A percentile compares a stretch with the other conserved stretches of the same genome.
phyloP scores from a whole-genome alignment of 2,329 filamentous ascomycete species.

The Neofusicoccum cordaticola region DNA sequence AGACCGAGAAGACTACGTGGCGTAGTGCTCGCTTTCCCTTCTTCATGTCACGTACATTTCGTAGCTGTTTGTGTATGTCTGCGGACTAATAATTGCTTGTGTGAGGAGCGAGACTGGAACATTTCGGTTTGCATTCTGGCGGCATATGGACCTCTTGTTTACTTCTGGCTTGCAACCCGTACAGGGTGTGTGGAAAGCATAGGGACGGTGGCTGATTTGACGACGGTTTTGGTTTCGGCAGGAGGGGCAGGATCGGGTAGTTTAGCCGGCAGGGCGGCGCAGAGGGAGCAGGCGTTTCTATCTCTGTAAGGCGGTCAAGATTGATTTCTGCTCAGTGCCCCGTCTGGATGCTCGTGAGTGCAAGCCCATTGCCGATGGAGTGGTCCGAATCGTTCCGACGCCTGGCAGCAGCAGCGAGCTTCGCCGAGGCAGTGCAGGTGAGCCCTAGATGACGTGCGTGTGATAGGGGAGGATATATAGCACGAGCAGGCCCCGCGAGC shows the following conservation, averaged over 20 bases:
- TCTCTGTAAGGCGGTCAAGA: conserved; percentile 15
- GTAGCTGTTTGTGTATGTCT: conserved; percentile 1
- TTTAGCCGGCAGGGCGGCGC: conserved; percentile 11
- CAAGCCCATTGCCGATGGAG: not conserved
- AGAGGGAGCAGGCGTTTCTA: conserved; percentile 16
- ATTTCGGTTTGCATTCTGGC: conserved; percentile 12
- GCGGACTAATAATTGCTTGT: conserved; percentile 1
- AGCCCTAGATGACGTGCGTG: conserved; percentile 2
- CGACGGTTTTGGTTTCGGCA: conserved; percentile 4
- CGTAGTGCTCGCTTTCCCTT: not conserved
- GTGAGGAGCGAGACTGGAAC: conserved; percentile 8
- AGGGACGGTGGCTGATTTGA: conserved; percentile 9
- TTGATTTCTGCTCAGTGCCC: conserved; percentile 3
- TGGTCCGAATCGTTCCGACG: conserved; percentile 10
- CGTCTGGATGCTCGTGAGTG: not conserved
- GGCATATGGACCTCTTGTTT: conserved; percentile 7
- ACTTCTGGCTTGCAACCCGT: not conserved
- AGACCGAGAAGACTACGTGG: conserved; percentile 38
- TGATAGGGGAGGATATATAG: not conserved
- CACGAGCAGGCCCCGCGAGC: not conserved
- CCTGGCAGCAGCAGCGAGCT: conserved; percentile 7
- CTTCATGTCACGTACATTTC: not conserved
- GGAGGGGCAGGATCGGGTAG: not conserved
- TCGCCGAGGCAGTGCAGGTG: not conserved
- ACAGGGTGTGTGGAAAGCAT: not conserved